Evolutionary conservation across 495 filamentous ascomycete genomes (phyloP), one percentile per base, ranked within the genome.

Genomic region (Cercophora samala): DNA sequence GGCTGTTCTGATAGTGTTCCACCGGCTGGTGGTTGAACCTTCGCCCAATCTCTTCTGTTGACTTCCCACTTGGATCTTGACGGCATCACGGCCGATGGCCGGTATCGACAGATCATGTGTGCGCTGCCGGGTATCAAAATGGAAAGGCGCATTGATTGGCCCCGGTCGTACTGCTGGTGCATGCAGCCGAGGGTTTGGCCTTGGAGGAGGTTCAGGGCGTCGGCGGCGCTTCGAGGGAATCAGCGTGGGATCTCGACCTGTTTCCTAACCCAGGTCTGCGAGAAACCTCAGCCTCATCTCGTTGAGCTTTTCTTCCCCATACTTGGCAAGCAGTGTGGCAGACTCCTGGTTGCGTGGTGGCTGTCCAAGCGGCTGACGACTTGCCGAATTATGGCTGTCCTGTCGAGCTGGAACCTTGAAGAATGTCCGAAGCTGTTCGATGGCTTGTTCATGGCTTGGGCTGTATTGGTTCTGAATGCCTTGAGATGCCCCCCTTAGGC

Each of bases 61-160:
- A 56, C 74, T 80, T 5, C 79, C 79, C 56, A 82, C 72, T 42
- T 70, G 78, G 19, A 82, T 74, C 55, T 46, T 75, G 22, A 80
- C 67, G 51, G 73, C 67, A 2, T 68, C 54, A 19, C 64, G 62
- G 29, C 53, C 42, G 18, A 70, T 58, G 13, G 26, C 37, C 52
- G 22, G 56, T 23, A 51, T 19, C 18, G 32, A 18, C 5, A 58
- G 19, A 53, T 58, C 21, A 42, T 42, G 62, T 55, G 19, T 55
- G 22, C 26, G 58, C 26, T 29, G 26, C 5, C 17, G 23, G 24
- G 9, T 18, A 11, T 46, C 37, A 13, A 13, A 2, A 17, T 46
- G 37, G 6, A 9, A 46, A 13, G 37, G 37, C 37, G 13, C 37
- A 29, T 29, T 29, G 8, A 4, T 8, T 29, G 26, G 26, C 13